Percentiles rank a stretch among this genome's conserved stretches.
Evolutionary conservation across 495 filamentous ascomycete species (phyloP).

Genomic region (Penicillium manginii): DNA sequence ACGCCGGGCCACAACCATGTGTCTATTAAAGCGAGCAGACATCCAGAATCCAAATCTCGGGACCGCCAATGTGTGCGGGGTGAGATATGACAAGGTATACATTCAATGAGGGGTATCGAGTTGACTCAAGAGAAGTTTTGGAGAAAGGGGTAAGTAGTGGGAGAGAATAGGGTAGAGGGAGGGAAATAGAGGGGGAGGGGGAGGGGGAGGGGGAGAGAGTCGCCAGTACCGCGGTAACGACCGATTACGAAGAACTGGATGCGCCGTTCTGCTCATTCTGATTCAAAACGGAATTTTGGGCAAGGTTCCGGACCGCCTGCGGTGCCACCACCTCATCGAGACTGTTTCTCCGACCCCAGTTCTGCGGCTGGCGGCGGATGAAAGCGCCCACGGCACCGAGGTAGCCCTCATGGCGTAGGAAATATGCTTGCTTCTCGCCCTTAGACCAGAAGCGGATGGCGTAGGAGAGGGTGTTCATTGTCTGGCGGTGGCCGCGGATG

Average conservation of each 20-base stretch:
- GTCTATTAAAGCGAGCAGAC: background rate
- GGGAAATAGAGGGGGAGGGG: too few species aligned
- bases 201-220: too few species aligned
- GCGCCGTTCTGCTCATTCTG: constrained; percentile 19
- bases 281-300: constrained; percentile 17
- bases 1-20: background rate
- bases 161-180: too few species aligned
- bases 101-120: constrained; percentile 4
- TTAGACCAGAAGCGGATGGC: constrained; percentile 98
- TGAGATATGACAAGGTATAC: background rate
- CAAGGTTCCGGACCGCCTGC: constrained; percentile 36
- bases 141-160: background rate
- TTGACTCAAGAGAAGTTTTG: constrained; percentile 7
- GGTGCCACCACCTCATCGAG: constrained; percentile 51
- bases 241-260: constrained; percentile 16
- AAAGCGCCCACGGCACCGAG: constrained; percentile 96
- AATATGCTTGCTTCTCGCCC: constrained; percentile 92
- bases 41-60: background rate
- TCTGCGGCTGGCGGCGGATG: constrained; percentile 82
- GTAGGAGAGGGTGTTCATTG: constrained; percentile 94
- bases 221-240: too few species aligned
- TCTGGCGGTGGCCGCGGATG: constrained; percentile 94
- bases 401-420: constrained; percentile 94
- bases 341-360: constrained; percentile 89
- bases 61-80: background rate